These are phyloP conservation scores for Metarhizium guizhouense DNA, from an alignment of 2,329 filamentous ascomycete genomes.

Conservation along the genomic window DNA sequence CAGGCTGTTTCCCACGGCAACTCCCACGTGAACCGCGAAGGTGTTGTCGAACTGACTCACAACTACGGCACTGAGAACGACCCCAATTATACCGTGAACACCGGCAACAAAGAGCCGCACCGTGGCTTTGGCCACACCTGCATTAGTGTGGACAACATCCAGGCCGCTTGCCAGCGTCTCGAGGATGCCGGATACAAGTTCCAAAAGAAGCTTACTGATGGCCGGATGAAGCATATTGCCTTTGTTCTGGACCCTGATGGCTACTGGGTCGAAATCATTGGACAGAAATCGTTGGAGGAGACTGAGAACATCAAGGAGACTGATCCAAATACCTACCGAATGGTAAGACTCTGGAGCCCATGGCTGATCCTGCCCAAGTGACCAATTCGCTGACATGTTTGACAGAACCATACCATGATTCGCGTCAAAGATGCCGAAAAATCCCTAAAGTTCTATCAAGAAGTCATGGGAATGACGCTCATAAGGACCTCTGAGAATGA, in stretches of 20 bases:
- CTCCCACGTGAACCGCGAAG: conserved; percentile 72
- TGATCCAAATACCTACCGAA: conserved; percentile 65
- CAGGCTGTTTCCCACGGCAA: conserved; percentile 64
- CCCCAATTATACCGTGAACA: conserved; percentile 68
- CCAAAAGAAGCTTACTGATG: conserved; percentile 89
- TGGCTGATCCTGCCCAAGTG: no score
- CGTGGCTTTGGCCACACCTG: conserved; percentile 81
- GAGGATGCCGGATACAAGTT: conserved; percentile 88
- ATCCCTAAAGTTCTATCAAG: conserved; percentile 73
- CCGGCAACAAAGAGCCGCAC: conserved; percentile 84
- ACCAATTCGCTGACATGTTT: neutral
- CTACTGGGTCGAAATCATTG: conserved; percentile 80
- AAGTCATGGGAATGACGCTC: conserved; percentile 81
- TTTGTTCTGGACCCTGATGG: conserved; percentile 84
- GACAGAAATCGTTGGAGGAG: conserved; percentile 61
- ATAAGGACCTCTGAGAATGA: conserved; percentile 63
- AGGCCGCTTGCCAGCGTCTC: conserved; percentile 81
- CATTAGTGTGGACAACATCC: conserved; percentile 74
- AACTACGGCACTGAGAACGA: conserved; percentile 87
- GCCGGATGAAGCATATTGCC: conserved; percentile 78
- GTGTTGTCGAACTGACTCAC: conserved; percentile 76
- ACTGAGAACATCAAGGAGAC: conserved; percentile 66
- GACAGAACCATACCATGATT: conserved; percentile 83
- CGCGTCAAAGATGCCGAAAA: conserved; percentile 75
- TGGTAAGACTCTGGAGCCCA: conserved; percentile 31